These are phyloP conservation scores for Cyclostephanos invisitatus DNA, from an alignment of 108 stramenopile genomes.

Conservation along the genomic window DNA sequence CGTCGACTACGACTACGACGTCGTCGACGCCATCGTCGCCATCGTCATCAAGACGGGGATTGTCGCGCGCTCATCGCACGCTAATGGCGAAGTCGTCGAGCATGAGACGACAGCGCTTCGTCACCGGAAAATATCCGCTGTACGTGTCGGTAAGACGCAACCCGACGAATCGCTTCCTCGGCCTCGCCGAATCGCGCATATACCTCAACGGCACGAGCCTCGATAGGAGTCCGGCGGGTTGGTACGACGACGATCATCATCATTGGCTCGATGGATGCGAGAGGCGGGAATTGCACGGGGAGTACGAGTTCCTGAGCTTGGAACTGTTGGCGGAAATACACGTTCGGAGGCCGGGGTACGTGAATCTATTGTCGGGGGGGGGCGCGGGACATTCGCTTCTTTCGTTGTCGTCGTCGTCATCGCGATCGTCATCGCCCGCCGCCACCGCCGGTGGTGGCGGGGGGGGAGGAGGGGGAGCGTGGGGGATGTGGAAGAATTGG, in stretches of 20 bases:
- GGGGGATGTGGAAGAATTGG: constrained; percentile 43
- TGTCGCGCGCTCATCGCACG: constrained; percentile 62
- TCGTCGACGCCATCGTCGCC: constrained; percentile 5
- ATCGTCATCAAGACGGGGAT: neutral
- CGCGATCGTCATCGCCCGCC: neutral
- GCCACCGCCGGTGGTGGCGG: constrained; percentile 43
- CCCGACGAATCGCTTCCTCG: constrained; percentile 73
- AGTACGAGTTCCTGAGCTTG: constrained; percentile 62
- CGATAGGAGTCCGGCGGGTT: constrained; percentile 63
- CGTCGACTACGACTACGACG: too few species aligned
- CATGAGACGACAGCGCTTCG: constrained; percentile 69
- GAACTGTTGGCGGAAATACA: constrained; percentile 79
- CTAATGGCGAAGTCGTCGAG: constrained; percentile 57
- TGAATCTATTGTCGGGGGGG: constrained; percentile 56
- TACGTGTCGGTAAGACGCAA: constrained; percentile 63
- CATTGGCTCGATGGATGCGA: constrained; percentile 76
- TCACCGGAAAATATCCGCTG: constrained; percentile 73
- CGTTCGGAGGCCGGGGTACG: constrained; percentile 75
- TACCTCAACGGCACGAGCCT: constrained; percentile 73
- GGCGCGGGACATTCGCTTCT: constrained; percentile 62
- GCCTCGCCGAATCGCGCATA: constrained; percentile 53
- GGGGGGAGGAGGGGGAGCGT: constrained; percentile 17
- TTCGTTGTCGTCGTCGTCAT: neutral
- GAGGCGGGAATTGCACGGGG: constrained; percentile 57
- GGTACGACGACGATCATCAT: constrained; percentile 52